These are phyloP conservation scores for Clonostachys rosea DNA, from an alignment of 2,329 filamentous ascomycete genomes.

Conservation along the genomic window DNA sequence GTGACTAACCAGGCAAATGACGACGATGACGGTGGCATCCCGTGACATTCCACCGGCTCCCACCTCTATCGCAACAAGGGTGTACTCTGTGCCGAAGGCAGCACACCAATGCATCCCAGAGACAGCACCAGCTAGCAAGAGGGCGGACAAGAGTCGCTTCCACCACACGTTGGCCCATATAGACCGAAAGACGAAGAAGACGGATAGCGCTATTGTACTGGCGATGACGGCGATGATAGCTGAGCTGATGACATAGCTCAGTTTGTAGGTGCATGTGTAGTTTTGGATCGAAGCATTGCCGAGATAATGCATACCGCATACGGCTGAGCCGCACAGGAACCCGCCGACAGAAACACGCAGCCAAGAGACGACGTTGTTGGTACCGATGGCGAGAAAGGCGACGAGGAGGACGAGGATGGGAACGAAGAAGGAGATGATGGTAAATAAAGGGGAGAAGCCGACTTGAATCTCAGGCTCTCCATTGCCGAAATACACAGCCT, in stretches of 20 bases:
- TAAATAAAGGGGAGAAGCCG: conserved; percentile 67
- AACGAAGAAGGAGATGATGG: conserved; percentile 73
- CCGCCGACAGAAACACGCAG: conserved; percentile 60
- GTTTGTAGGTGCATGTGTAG: conserved; percentile 61
- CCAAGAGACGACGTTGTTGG: conserved; percentile 51
- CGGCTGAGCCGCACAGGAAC: conserved; percentile 65
- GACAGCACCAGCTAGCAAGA: conserved; percentile 67
- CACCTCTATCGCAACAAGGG: conserved; percentile 37
- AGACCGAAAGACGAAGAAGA: conserved; percentile 75
- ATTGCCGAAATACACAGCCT: conserved; percentile 66
- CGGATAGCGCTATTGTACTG: conserved; percentile 62
- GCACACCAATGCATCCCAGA: conserved; percentile 89
- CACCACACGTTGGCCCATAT: conserved; percentile 79
- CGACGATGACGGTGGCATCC: conserved; percentile 67
- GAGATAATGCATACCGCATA: conserved; percentile 84
- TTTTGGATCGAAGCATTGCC: conserved; percentile 79
- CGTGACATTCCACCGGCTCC: conserved; percentile 36
- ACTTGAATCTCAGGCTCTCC: conserved; percentile 63
- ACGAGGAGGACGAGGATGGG: conserved; percentile 72
- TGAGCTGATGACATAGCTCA: conserved; percentile 60
- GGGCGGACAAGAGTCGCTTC: conserved; percentile 64
- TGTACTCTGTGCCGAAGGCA: conserved; percentile 65
- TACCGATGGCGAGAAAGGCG: conserved; percentile 67
- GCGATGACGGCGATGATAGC: conserved; percentile 68
- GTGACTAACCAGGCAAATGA: conserved; percentile 60